Conservation (phyloP, 306 rosid species). For the Castanopsis chinensis region DNA sequence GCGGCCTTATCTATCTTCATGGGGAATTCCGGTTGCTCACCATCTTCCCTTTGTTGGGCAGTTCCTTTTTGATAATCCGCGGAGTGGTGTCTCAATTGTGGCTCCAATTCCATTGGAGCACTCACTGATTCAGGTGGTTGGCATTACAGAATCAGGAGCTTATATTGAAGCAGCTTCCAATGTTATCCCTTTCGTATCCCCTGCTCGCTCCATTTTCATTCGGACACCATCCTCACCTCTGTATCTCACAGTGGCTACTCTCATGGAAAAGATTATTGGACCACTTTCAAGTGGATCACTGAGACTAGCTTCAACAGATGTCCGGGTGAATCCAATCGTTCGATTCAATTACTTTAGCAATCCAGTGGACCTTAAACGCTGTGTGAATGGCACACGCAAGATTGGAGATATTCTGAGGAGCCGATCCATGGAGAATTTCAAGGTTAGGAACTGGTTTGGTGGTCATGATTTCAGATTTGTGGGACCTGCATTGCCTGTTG, state of each 20-base stretch:
- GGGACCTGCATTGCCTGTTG: slow-evolving; percentile 72
- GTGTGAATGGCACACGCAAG: slow-evolving; percentile 73
- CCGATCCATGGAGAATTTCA: slow-evolving; percentile 60
- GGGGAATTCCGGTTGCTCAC: slow-evolving; percentile 74
- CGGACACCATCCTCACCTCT: slow-evolving; percentile 48
- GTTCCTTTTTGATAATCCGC: slow-evolving; percentile 75
- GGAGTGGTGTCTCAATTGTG: slow-evolving; percentile 73
- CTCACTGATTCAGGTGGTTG: slow-evolving; percentile 85
- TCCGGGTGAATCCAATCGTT: slow-evolving; percentile 56
- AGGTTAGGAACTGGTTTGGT: slow-evolving; percentile 58
- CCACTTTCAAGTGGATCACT: slow-evolving; percentile 62
- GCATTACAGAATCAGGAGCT: slow-evolving; percentile 70
- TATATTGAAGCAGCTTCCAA: slow-evolving; percentile 85
- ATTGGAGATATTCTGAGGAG: slow-evolving; percentile 58
- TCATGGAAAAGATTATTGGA: slow-evolving; percentile 70
- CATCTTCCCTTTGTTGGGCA: slow-evolving; percentile 78
- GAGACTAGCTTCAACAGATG: slow-evolving; percentile 61
- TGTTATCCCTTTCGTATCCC: slow-evolving; percentile 56
- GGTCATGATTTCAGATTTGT: slow-evolving; percentile 56
- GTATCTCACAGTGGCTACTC: slow-evolving; percentile 67
- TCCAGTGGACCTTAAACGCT: slow-evolving; percentile 55
- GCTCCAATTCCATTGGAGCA: slow-evolving; percentile 73
- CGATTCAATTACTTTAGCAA: slow-evolving; percentile 77
- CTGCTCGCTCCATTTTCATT: slow-evolving; percentile 45
- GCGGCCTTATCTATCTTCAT: slow-evolving; percentile 62